These are phyloP conservation scores for Aspergillus melleus DNA, from an alignment of 2,329 filamentous ascomycete species.

Conservation along the genomic window DNA sequence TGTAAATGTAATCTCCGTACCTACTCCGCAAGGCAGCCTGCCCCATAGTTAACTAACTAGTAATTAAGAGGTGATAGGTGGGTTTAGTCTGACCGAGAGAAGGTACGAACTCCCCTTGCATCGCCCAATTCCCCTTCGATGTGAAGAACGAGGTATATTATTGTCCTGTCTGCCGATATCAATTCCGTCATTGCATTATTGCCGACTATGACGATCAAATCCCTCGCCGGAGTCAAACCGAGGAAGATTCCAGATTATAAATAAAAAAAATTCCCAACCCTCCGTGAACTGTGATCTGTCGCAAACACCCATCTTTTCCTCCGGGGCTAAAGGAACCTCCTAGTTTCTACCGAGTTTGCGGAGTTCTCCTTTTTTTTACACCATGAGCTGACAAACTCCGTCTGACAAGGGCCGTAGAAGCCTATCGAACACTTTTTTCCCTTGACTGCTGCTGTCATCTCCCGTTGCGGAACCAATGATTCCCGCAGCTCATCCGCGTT, in stretches of 20 bases:
- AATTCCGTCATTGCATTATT: too few species aligned
- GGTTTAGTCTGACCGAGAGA: background rate
- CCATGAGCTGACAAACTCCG: background rate
- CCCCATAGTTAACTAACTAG: too few species aligned
- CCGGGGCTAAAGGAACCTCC: background rate
- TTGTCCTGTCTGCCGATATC: too few species aligned
- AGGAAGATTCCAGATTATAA: background rate
- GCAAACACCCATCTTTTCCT: background rate
- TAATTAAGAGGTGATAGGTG: background rate
- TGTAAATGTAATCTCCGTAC: too few species aligned
- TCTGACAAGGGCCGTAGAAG: constrained; percentile 6
- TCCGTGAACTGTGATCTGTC: too few species aligned
- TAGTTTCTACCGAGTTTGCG: background rate
- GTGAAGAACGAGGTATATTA: background rate
- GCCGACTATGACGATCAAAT: background rate
- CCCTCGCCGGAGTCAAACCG: background rate
- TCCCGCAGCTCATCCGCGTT: background rate
- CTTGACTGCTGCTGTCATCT: background rate
- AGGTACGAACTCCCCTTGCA: background rate
- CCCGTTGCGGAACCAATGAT: background rate
- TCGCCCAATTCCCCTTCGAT: background rate
- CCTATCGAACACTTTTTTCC: constrained; percentile 7
- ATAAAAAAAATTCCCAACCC: background rate
- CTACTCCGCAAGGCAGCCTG: too few species aligned
- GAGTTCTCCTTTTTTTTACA: background rate